phyloP scores from a whole-genome alignment of 2,329 filamentous ascomycete species.

The Aspergillus proliferans region DNA sequence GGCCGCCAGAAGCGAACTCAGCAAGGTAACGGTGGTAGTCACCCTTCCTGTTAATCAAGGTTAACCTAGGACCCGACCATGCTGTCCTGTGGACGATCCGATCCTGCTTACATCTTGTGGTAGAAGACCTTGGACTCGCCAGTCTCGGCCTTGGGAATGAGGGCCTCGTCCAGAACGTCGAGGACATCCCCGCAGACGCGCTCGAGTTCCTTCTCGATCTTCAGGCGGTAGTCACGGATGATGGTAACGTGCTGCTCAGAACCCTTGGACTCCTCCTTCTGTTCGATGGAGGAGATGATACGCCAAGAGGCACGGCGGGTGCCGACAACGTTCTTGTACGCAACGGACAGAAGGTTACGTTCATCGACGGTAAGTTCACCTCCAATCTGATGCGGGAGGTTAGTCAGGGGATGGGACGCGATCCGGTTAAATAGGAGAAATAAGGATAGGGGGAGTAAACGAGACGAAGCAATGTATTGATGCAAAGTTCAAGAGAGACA shows the following conservation, averaged over 20 bases:
- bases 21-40: slow-evolving; percentile 99
- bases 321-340: slow-evolving; percentile 99
- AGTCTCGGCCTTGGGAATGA: slow-evolving; percentile 92
- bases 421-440: slow-evolving; percentile 8
- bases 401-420: slow-evolving; percentile 11
- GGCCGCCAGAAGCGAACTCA: slow-evolving; percentile 90
- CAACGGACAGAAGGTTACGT: slow-evolving; percentile 91
- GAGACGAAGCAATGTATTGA: slow-evolving; percentile 6
- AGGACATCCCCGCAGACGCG: slow-evolving; percentile 98
- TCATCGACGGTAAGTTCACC: slow-evolving; percentile 65
- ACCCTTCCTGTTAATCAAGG: slow-evolving; percentile 76
- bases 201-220: slow-evolving; percentile 96
- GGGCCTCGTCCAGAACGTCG: slow-evolving; percentile 82
- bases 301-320: slow-evolving; percentile 97
- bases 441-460: slow-evolving; percentile 6
- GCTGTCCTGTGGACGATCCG: slow-evolving; percentile 53
- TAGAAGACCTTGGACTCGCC: slow-evolving; percentile 99
- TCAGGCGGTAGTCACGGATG: slow-evolving; percentile 95
- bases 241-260: slow-evolving; percentile 87
- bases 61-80: background rate
- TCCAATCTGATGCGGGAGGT: slow-evolving; percentile 46
- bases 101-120: slow-evolving; percentile 97
- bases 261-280: slow-evolving; percentile 99
- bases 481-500: slow-evolving; percentile 9
- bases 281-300: slow-evolving; percentile 99